Conservation (phyloP, 257 asterid genomes). For the Buddleja alternifolia region DNA sequence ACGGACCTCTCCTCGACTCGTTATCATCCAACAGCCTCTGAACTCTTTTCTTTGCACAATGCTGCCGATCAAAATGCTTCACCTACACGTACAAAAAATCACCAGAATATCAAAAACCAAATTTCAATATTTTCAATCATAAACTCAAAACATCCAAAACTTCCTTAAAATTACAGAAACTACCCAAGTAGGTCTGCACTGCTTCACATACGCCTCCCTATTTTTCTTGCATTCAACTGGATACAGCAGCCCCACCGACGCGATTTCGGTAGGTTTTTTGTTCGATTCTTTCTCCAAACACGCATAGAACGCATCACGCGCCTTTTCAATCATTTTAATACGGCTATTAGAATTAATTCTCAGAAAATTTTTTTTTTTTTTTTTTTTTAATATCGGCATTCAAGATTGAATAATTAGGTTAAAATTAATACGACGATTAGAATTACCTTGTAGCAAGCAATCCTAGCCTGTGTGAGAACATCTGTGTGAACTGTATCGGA, state of each 20-base stretch:
- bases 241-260: slow-evolving; percentile 83
- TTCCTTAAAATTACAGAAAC: slow-evolving; percentile 21
- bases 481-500: slow-evolving; percentile 62
- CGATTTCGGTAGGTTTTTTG: slow-evolving; percentile 85
- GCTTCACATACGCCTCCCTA: slow-evolving; percentile 66
- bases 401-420: not conserved
- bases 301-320: slow-evolving; percentile 93
- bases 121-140: slow-evolving; percentile 4
- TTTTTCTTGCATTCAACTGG: slow-evolving; percentile 81
- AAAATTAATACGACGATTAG: not conserved
- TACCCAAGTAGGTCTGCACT: slow-evolving; percentile 94
- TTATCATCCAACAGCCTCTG: slow-evolving; percentile 90
- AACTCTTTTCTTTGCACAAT: slow-evolving; percentile 83
- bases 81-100: slow-evolving; percentile 48
- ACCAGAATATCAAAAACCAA: not conserved
- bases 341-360: not conserved
- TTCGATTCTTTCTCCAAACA: slow-evolving; percentile 71
- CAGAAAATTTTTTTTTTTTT: not conserved
- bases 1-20: slow-evolving; percentile 92
- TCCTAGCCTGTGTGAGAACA: slow-evolving; percentile 72
- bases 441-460: slow-evolving; percentile 77
- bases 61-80: slow-evolving; percentile 94
- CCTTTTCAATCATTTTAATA: slow-evolving; percentile 46
- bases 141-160: not conserved
- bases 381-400: not conserved